These are phyloP conservation scores for Aspergillus aculeatinus DNA, from an alignment of 2,329 filamentous ascomycete species.

Conservation along the genomic window DNA sequence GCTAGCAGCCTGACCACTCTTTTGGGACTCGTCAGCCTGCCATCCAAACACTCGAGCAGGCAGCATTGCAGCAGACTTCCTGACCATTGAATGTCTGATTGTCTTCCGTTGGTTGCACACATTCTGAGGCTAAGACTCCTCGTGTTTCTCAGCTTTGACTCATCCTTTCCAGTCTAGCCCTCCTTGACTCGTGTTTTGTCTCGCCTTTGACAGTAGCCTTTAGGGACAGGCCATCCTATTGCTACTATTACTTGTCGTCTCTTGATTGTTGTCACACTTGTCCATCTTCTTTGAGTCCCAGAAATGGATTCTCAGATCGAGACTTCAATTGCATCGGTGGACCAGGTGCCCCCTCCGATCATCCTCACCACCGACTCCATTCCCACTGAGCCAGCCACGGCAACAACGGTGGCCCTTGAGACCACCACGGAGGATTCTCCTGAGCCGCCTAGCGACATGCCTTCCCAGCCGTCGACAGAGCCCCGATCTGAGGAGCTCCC, in stretches of 20 bases:
- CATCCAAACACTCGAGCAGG: not conserved
- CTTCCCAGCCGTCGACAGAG: slow-evolving; percentile 1
- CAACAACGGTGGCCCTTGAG: slow-evolving; percentile 6
- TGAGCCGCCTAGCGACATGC: slow-evolving; percentile 6
- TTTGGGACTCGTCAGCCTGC: not conserved
- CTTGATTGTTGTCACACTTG: not conserved
- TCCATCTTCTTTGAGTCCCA: not conserved
- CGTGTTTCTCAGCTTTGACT: slow-evolving; percentile 4
- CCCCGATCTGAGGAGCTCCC: slow-evolving; percentile 11
- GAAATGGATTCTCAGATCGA: not conserved
- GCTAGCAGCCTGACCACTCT: not conserved
- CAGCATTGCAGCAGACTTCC: not conserved
- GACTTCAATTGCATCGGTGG: slow-evolving; percentile 14
- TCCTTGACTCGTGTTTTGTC: not conserved
- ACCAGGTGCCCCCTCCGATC: slow-evolving; percentile 16
- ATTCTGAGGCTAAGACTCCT: slow-evolving; percentile 3
- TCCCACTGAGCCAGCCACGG: slow-evolving; percentile 6
- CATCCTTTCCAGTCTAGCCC: not conserved
- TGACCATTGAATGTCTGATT: not conserved
- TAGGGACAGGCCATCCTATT: not conserved
- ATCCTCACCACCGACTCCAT: slow-evolving; percentile 13
- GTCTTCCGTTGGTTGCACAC: not conserved
- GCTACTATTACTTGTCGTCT: not conserved
- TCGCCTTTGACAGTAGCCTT: not conserved
- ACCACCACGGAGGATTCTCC: slow-evolving; percentile 13